These are phyloP conservation scores for Penicillium sclerotigenum DNA, from an alignment of 2,329 filamentous ascomycete genomes.

Conservation along the genomic window DNA sequence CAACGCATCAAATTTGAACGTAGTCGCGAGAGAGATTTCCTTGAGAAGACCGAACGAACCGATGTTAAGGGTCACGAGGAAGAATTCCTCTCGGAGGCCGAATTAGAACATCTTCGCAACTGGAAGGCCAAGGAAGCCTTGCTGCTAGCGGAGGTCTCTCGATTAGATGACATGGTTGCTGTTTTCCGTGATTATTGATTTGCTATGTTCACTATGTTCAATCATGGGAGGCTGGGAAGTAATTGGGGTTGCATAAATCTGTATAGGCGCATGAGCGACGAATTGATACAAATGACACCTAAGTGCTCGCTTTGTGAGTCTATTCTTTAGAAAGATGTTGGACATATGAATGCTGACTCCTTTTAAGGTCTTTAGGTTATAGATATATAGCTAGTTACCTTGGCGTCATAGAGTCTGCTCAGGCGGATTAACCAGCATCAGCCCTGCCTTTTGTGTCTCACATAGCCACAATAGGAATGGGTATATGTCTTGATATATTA, in stretches of 20 bases:
- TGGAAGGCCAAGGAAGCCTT: slow-evolving; percentile 64
- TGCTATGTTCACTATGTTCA: background rate
- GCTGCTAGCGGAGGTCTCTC: slow-evolving; percentile 72
- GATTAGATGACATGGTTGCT: slow-evolving; percentile 80
- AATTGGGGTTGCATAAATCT: slow-evolving; percentile 3
- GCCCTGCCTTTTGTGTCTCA: background rate
- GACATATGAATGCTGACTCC: background rate
- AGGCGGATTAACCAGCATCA: background rate
- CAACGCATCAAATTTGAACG: slow-evolving; percentile 77
- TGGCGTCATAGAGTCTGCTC: background rate
- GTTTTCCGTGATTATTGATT: slow-evolving; percentile 73
- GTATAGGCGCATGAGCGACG: slow-evolving; percentile 7
- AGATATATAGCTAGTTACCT: background rate
- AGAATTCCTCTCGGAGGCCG: slow-evolving; percentile 70
- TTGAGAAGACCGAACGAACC: slow-evolving; percentile 77
- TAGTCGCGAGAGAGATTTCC: slow-evolving; percentile 65
- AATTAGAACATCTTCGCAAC: slow-evolving; percentile 65
- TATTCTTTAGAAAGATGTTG: background rate
- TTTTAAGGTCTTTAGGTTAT: background rate
- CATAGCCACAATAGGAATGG: background rate
- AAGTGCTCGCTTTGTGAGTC: background rate
- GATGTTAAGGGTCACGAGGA: slow-evolving; percentile 84
- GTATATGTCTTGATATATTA: too few species aligned
- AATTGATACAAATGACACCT: slow-evolving; percentile 1
- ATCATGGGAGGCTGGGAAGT: background rate